These are phyloP conservation scores for Antrodiella citrinella DNA, from an alignment of 768 basidiomycete species.

Conservation along the genomic window DNA sequence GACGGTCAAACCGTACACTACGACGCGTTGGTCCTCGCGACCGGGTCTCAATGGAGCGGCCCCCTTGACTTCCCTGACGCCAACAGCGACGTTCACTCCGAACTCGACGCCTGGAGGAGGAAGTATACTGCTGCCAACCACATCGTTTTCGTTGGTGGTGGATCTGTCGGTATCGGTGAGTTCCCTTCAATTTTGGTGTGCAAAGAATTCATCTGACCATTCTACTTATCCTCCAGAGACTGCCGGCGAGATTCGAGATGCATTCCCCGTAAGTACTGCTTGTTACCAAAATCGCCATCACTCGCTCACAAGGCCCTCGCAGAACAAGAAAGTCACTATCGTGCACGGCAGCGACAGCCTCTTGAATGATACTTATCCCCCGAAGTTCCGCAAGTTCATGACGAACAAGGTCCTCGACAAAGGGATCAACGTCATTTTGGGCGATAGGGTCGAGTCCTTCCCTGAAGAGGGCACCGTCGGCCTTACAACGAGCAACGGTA, in stretches of 20 bases:
- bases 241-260: constrained; percentile 37
- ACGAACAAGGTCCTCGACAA: constrained; percentile 33
- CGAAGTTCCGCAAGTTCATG: constrained; percentile 41
- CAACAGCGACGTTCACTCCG: constrained; percentile 15
- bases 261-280: constrained; percentile 27
- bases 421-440: constrained; percentile 42
- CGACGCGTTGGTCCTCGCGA: constrained; percentile 48
- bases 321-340: constrained; percentile 46
- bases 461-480: constrained; percentile 29
- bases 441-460: constrained; percentile 42
- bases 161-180: constrained; percentile 36
- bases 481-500: constrained; percentile 44
- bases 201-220: no score
- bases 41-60: constrained; percentile 49
- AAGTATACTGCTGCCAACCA: constrained; percentile 23
- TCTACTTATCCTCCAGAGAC: constrained; percentile 24
- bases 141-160: constrained; percentile 29
- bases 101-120: constrained; percentile 23
- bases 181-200: no score
- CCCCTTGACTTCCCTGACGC: constrained; percentile 36
- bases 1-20: constrained; percentile 43
- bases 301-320: background rate
- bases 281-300: background rate
- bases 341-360: constrained; percentile 49
- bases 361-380: constrained; percentile 48